Conservation (phyloP, 805 yeast genomes). For the Candida easanensis region DNA sequence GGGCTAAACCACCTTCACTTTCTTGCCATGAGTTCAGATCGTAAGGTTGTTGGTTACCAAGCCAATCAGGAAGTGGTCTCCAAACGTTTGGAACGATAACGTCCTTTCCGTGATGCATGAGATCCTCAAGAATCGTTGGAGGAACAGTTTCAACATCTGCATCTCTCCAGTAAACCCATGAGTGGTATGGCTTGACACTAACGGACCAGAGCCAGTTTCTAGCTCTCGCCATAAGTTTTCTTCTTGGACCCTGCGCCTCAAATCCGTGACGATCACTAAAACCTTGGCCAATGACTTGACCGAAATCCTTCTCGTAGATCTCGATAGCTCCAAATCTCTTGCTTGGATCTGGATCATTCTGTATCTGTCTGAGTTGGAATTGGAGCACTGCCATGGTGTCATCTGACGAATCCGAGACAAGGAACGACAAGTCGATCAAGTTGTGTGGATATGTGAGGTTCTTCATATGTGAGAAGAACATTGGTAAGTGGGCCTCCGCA, state of each 20-base stretch:
- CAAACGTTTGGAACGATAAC: constrained; percentile 94
- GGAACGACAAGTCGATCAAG: constrained; percentile 76
- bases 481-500: constrained; percentile 85
- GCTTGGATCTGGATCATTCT: constrained; percentile 56
- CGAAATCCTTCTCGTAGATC: constrained; percentile 89
- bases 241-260: constrained; percentile 92
- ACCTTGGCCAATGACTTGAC: constrained; percentile 90
- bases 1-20: constrained; percentile 72
- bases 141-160: constrained; percentile 94
- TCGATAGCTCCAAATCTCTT: constrained; percentile 80
- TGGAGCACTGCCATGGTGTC: constrained; percentile 74
- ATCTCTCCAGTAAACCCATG: constrained; percentile 97
- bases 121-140: constrained; percentile 80
- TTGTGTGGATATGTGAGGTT: constrained; percentile 86
- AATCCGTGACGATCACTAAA: constrained; percentile 94
- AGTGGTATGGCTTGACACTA: constrained; percentile 87
- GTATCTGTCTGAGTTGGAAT: constrained; percentile 58
- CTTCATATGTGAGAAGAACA: constrained; percentile 82
- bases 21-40: constrained; percentile 87
- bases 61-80: constrained; percentile 87
- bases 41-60: constrained; percentile 82
- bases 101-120: constrained; percentile 89
- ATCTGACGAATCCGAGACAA: constrained; percentile 89
- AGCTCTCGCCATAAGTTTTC: constrained; percentile 94
- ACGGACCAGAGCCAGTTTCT: constrained; percentile 91